Conservation (phyloP, 495 filamentous ascomycete genomes). For the Letharia columbiana region DNA sequence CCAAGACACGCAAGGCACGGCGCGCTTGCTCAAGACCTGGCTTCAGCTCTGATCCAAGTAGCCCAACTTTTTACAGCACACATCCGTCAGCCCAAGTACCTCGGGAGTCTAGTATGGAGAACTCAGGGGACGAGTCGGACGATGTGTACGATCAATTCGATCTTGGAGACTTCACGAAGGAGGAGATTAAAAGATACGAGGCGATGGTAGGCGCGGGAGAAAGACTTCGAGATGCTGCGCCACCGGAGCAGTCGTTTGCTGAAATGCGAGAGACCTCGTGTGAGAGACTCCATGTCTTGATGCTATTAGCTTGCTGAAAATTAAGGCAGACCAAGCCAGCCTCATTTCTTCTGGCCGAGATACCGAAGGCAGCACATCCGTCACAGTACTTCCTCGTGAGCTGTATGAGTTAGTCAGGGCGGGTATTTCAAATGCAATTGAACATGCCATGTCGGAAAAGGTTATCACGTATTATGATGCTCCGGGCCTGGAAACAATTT, state of each 20-base stretch:
- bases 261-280: not conserved
- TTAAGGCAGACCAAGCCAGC: not conserved
- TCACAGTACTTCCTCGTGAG: not conserved
- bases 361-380: not conserved
- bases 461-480: not conserved
- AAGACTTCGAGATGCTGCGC: conserved; percentile 10
- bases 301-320: not conserved
- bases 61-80: not conserved
- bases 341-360: too few species aligned
- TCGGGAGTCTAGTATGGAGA: not conserved
- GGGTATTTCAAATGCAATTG: not conserved
- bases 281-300: not conserved
- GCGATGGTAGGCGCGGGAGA: conserved; percentile 8
- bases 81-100: not conserved
- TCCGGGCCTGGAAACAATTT: not conserved
- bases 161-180: conserved; percentile 6
- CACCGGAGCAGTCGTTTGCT: not conserved
- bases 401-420: not conserved
- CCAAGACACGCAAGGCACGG: not conserved
- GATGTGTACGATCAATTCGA: conserved; percentile 13
- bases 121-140: not conserved
- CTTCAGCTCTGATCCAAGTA: not conserved
- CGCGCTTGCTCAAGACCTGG: not conserved
- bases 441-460: not conserved
- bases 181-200: conserved; percentile 16